Percentiles rank a stretch among this genome's conserved stretches.
Conservation (phyloP, 495 filamentous ascomycete species). For the Penicillium nucicola region DNA sequence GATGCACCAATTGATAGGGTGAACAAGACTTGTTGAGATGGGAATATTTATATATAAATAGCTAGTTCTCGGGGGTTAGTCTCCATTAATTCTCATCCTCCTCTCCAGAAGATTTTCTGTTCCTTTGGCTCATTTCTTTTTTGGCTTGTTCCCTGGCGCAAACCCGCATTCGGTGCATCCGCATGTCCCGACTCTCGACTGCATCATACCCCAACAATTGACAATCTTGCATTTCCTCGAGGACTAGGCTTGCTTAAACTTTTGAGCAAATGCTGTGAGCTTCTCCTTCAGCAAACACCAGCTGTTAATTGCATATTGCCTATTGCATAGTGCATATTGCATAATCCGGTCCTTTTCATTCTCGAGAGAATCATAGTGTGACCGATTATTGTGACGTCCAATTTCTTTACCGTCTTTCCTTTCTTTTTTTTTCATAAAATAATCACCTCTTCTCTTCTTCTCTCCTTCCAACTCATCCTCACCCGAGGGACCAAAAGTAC, state of each 20-base stretch:
- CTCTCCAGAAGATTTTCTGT: background rate
- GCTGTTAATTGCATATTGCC: conserved; percentile 2
- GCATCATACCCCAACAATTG: conserved; percentile 19
- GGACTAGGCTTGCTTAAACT: background rate
- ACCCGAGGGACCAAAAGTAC: background rate
- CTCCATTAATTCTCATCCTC: background rate
- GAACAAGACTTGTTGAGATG: background rate
- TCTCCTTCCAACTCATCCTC: background rate
- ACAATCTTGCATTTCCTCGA: background rate
- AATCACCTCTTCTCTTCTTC: background rate
- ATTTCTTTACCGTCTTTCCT: too few relatives aligned
- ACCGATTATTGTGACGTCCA: background rate
- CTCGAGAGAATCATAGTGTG: background rate
- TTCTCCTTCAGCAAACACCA: background rate
- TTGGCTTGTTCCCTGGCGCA: conserved; percentile 10
- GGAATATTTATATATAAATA: conserved; percentile 4
- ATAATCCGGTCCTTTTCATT: background rate
- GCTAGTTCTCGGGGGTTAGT: background rate
- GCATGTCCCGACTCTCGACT: conserved; percentile 18
- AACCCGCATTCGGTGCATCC: conserved; percentile 27
- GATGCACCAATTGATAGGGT: background rate
- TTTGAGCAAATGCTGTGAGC: conserved; percentile 13
- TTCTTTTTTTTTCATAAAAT: too few relatives aligned
- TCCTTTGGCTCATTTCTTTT: conserved; percentile 11
- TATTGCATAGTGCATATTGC: background rate